Evolutionary conservation across 1,284 basidiomycete genomes (phyloP), one percentile per base, ranked within the genome.

Genomic region (Trichosporon sp.): DNA sequence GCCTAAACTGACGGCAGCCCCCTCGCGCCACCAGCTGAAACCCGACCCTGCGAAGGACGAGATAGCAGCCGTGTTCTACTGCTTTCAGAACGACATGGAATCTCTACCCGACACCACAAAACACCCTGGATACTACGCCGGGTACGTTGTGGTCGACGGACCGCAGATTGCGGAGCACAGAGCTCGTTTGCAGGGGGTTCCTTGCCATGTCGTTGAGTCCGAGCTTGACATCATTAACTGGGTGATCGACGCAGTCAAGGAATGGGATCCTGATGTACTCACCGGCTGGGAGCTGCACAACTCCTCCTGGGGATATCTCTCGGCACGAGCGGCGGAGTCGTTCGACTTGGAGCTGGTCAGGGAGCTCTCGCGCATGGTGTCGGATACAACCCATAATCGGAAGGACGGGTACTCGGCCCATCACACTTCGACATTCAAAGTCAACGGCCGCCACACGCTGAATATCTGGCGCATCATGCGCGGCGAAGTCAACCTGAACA

Each of bases 381-480:
- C 84, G 78, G 68, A 84, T 65, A 77, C 79, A 47, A 76, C 78
- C 34, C 77, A 80, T 21, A 79, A 78, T 11, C 85, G 85, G 38
- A 85, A 84, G 25, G 89, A 92, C 73, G 87, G 88, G 72, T 98
- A 94, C 90, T 89, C 88, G 15, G 83, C 87, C 67, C 87, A 88
- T 67, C 91, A 91, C 72, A 89, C 90, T 1, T 91, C 94, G 0
- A 91, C 90, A 1, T 90, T 99, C 80, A 90, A 90, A 74, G 89
- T 96, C 42, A 86, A 88, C 11, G 96, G 96, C 0, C 87, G 96
- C 9, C 95, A 98, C 78, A 90, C 95, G 35, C 85, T 99, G 64
- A 97, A 98, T 75, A 84, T 95, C 13, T 98, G 95, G 95, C 87
- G 95, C 62, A 88, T 98, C 67, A 92, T 98, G 87, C 89, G 93